Percentiles rank a stretch among this genome's conserved stretches.
phyloP scores from a whole-genome alignment of 2,329 filamentous ascomycete species.

The Colletotrichum filicis region DNA sequence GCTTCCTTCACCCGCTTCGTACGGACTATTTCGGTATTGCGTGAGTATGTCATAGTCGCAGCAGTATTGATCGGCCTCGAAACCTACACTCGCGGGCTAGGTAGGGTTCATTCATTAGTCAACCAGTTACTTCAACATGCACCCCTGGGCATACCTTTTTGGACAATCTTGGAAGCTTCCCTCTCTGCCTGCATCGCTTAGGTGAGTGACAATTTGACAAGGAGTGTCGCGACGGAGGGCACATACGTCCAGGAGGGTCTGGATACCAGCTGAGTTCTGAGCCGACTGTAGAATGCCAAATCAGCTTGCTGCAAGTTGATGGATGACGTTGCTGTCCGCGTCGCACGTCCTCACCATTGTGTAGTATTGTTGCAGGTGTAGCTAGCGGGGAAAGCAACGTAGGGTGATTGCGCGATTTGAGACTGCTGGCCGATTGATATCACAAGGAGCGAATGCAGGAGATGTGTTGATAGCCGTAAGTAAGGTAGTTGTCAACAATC shows the following conservation, averaged over 20 bases:
- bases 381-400: neutral
- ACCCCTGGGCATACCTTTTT: slow-evolving; percentile 76
- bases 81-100: slow-evolving; percentile 87
- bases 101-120: neutral
- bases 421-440: neutral
- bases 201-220: neutral
- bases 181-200: slow-evolving; percentile 80
- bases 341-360: slow-evolving; percentile 27
- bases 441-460: neutral
- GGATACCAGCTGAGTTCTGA: slow-evolving; percentile 98
- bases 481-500: neutral
- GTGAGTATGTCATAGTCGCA: slow-evolving; percentile 14
- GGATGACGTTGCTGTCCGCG: slow-evolving; percentile 1
- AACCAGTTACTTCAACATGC: neutral
- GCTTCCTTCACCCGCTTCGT: slow-evolving; percentile 98
- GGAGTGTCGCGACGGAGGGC: slow-evolving; percentile 13
- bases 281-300: slow-evolving; percentile 74
- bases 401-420: neutral
- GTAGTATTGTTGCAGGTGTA: neutral
- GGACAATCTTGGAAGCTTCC: slow-evolving; percentile 98
- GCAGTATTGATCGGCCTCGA: slow-evolving; percentile 24
- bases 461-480: neutral
- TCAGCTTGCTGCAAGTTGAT: slow-evolving; percentile 13
- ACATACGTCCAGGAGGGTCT: slow-evolving; percentile 97
- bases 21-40: slow-evolving; percentile 59